Conservation (phyloP, 2,329 filamentous ascomycete species). For the Phaeoacremonium minimum region DNA sequence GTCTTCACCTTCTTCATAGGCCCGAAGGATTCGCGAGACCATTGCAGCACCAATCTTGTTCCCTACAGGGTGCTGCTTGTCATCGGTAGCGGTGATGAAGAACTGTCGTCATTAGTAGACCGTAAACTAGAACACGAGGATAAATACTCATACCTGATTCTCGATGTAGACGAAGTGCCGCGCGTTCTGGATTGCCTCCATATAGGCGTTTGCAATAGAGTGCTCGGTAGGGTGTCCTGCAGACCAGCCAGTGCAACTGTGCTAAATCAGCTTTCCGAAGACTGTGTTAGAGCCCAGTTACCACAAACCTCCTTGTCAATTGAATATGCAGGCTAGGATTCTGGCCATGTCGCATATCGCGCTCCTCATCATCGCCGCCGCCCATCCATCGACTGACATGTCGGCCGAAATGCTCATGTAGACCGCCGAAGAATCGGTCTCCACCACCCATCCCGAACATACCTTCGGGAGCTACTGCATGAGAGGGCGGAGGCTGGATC, state of each 20-base stretch:
- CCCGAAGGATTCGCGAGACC: conserved; percentile 71
- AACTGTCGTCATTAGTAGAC: conserved; percentile 44
- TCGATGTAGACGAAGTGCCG: conserved; percentile 77
- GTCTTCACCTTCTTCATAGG: conserved; percentile 57
- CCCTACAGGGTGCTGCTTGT: conserved; percentile 65
- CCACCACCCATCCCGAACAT: conserved; percentile 17
- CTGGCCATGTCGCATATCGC: conserved; percentile 9
- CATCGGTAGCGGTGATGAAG: conserved; percentile 77
- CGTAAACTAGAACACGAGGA: too few relatives aligned
- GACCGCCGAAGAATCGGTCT: conserved; percentile 17
- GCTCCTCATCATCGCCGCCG: conserved; percentile 20
- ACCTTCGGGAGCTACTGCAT: conserved; percentile 14
- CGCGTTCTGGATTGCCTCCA: conserved; percentile 63
- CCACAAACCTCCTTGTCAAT: conserved; percentile 40
- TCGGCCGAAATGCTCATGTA: conserved; percentile 27
- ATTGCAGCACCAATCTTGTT: conserved; percentile 79
- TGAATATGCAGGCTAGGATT: conserved; percentile 37
- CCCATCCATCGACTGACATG: conserved; percentile 33
- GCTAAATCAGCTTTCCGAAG: not conserved
- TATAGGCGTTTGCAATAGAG: conserved; percentile 84
- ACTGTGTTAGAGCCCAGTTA: not conserved
- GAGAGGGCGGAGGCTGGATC: conserved; percentile 13
- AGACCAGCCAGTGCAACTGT: conserved; percentile 47
- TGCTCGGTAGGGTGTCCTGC: conserved; percentile 54
- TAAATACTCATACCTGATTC: conserved; percentile 48